Base-by-base conservation (phyloP, 352 stramenopile species). In the Pythium aquatile region DNA sequence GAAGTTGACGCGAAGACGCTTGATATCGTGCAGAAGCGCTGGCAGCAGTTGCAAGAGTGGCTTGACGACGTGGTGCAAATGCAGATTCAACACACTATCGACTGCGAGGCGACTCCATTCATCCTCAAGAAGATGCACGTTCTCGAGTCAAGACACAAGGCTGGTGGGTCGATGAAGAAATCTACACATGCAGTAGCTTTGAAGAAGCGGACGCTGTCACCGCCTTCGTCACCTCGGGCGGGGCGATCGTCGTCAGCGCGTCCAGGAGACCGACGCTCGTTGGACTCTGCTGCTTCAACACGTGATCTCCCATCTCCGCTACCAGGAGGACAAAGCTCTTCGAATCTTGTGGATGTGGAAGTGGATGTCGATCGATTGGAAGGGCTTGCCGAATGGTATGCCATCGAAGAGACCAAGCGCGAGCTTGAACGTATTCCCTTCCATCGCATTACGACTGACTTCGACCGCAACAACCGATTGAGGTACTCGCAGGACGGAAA, bases 121-220 rank as follows among this genome's bases (percentile, higher is more conserved):
- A 82, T 90, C 33, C 72, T 92, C 2, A 79, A 85, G 57, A 89
- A 87, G 56, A 83, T 92, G 67, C 71, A 84, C 30, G 55, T 92
- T 24, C 53, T 83, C 8, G 77, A 76, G 9, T 66, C 63, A n/a
- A 33, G 33, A 30, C 37, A 66, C 17, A 62, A 62, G 20, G 8
- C 20, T 3, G 40, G 11, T n/a, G 35, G 17, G 5, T 35, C n/a
- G 0, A 61, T 63, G 29, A 64, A 64, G 42, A 26, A 48, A 13
- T 59, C 55, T 2, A 57, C 68, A 20, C 65, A 69, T 48, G 47
- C 39, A 6, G 20, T 58, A 0, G 39, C 63, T 1, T n/a, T 54
- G 30, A 66, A 68, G 13, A 66, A 63, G 32, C 53, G 44, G 0
- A 53, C 52, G 30, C 11, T 54, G n/a, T 30, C 35, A 1, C 56